A percentile compares a stretch with the other conserved stretches of the same genome.
phyloP scores from a whole-genome alignment of 73 alveolate species.

The Paramecium octaurelia region DNA sequence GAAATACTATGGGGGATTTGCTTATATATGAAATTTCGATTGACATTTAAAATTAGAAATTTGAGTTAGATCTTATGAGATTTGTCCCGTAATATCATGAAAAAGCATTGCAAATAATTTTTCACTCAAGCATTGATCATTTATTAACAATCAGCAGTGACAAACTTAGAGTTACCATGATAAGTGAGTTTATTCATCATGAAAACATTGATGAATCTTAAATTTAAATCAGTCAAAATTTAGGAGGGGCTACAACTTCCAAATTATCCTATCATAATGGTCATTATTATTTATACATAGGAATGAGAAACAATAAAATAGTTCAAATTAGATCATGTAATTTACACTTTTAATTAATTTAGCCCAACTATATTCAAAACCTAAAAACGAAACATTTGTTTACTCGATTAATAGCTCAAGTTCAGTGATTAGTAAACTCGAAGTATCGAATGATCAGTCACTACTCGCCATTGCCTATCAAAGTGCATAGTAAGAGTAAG shows the following conservation, averaged over 20 bases:
- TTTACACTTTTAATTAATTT: background rate
- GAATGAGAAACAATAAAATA: background rate
- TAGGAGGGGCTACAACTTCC: background rate
- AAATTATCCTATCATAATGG: background rate
- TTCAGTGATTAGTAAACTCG: background rate
- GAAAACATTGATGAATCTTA: background rate
- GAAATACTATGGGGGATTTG: constrained; percentile 33
- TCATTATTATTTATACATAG: background rate
- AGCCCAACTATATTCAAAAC: background rate
- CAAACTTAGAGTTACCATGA: background rate
- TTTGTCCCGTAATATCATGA: constrained; percentile 2
- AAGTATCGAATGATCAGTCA: constrained; percentile 6
- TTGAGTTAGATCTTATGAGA: background rate
- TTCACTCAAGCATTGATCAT: background rate
- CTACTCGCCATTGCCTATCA: constrained; percentile 17
- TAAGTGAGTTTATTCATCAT: background rate
- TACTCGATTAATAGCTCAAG: background rate
- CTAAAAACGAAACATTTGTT: background rate
- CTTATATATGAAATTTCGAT: background rate
- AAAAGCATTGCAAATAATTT: background rate
- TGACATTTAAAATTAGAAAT: background rate
- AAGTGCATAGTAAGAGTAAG: background rate
- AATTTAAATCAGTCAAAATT: background rate
- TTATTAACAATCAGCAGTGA: constrained; percentile 5
- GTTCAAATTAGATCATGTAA: background rate